Conservation (phyloP, 306 rosid genomes). For the Urtica urens region DNA sequence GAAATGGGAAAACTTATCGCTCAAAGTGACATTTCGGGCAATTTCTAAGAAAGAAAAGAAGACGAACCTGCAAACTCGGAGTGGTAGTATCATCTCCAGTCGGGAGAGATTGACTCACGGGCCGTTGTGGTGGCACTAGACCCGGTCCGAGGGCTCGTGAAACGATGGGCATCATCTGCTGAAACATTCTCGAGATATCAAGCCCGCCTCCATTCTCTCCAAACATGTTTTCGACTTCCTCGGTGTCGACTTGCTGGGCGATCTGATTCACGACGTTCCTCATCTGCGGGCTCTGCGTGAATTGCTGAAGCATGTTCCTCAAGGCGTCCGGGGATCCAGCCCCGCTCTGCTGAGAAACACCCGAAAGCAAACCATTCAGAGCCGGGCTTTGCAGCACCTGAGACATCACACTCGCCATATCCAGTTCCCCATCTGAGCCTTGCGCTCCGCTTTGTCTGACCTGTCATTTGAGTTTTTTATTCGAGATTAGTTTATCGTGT, state of each 20-base stretch:
- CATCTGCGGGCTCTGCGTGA: constrained; percentile 87
- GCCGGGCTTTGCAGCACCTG: constrained; percentile 89
- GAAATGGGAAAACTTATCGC: too few species aligned
- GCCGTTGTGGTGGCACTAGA: constrained; percentile 26
- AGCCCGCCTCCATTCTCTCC: constrained; percentile 59
- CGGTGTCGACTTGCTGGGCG: constrained; percentile 70
- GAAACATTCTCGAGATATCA: constrained; percentile 79
- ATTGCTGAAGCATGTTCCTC: constrained; percentile 85
- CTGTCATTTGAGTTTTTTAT: constrained; percentile 25
- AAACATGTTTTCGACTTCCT: constrained; percentile 62
- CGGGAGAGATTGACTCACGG: constrained; percentile 31
- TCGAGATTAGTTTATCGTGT: constrained; percentile 10
- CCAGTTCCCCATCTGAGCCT: constrained; percentile 35
- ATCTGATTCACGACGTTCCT: constrained; percentile 71
- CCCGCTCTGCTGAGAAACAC: constrained; percentile 87
- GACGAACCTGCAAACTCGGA: constrained; percentile 56
- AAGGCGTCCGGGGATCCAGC: constrained; percentile 74
- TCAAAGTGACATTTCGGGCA: not conserved
- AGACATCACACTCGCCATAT: constrained; percentile 66
- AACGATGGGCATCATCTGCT: constrained; percentile 96
- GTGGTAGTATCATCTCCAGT: constrained; percentile 25
- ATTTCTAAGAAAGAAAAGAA: too few species aligned
- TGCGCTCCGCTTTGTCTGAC: constrained; percentile 21
- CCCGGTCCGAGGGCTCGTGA: constrained; percentile 65
- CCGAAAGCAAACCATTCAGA: constrained; percentile 69